Base-by-base conservation (phyloP, 1,139 yeast genomes). In the Yamadazyma conglobata region DNA sequence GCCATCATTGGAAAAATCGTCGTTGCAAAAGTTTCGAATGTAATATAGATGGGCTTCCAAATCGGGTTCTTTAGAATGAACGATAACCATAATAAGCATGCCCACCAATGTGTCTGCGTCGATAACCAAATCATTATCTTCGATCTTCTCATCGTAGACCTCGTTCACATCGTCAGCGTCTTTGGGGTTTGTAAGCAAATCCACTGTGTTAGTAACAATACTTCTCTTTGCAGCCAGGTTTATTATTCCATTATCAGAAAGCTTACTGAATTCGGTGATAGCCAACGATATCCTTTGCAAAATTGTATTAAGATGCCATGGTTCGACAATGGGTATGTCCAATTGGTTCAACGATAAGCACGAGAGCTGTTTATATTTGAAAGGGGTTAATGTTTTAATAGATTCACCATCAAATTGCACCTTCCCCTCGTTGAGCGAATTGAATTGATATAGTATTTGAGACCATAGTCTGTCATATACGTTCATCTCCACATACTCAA, bases 41-140 rank as follows among this genome's bases (percentile, higher is more conserved):
- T 85, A 86, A 31, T 62, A 68, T 6, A 88, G 48, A 43, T 84
- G 91, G 2, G 77, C 73, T 43, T 76, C 81, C 13, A 86, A 50
- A 45, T 79, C 59, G 6, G 64, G 66, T 3, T 83, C 68, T 30
- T 69, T 69, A 0, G 94, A 69, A 33, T 84, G 77, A 7, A 80
- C 69, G 1, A 88, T 69, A 1, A 86, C 88, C 58, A 87, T 64
- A 5, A 87, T 71, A 37, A 89, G 58, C 30, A 88, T 59, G 1
- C 89, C 81, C 5, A 89, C 73, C 22, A 89, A 60, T 0, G 85
- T 77, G 49, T 89, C 97, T 0, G 97, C 97, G 53, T 83, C 91
- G 9, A 87, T 64, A 1, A 64, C 48, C 11, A 60, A 39, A 7
- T 47, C 47, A 19, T 43, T 47, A 9, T 44, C 38, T 5, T 32